Conservation (phyloP, 1,139 yeast genomes). For the Blastobotrys arbuscula region DNA sequence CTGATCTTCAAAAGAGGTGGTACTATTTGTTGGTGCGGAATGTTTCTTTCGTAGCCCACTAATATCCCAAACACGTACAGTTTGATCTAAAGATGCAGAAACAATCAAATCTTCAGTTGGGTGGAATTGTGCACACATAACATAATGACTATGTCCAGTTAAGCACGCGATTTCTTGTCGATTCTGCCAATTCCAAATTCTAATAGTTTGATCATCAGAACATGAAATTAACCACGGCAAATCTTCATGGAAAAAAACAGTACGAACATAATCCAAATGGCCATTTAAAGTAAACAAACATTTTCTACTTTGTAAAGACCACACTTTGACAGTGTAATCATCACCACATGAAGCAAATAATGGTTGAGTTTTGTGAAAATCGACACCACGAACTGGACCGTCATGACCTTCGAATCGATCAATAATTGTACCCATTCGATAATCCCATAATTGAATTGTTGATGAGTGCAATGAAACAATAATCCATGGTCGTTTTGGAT, state of each 20-base stretch:
- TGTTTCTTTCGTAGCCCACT: conserved; percentile 93
- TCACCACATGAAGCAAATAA: conserved; percentile 97
- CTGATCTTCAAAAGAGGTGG: conserved; percentile 68
- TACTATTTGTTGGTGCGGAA: conserved; percentile 58
- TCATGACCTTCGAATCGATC: conserved; percentile 97
- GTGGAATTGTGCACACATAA: conserved; percentile 97
- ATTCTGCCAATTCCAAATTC: conserved; percentile 99
- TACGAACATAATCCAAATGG: conserved; percentile 92
- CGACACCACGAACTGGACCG: conserved; percentile 94
- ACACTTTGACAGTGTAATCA: conserved; percentile 89
- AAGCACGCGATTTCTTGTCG: conserved; percentile 95
- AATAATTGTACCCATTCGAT: conserved; percentile 96
- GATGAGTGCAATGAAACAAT: conserved; percentile 91
- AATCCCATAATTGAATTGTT: conserved; percentile 97
- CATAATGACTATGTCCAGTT: conserved; percentile 98
- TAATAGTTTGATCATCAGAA: conserved; percentile 96
- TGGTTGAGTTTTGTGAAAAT: conserved; percentile 97
- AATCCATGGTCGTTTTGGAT: conserved; percentile 95
- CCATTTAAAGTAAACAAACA: conserved; percentile 85
- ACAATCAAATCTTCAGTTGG: conserved; percentile 93
- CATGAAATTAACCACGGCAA: conserved; percentile 96
- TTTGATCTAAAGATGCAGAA: conserved; percentile 93
- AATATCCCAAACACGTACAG: conserved; percentile 99
- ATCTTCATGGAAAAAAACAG: conserved; percentile 92
- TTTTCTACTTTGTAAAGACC: conserved; percentile 91